A percentile compares a stretch with the other conserved stretches of the same genome.
Evolutionary conservation across 139 green algal species (phyloP).

Genomic region (Chlamydomonas sp.): DNA sequence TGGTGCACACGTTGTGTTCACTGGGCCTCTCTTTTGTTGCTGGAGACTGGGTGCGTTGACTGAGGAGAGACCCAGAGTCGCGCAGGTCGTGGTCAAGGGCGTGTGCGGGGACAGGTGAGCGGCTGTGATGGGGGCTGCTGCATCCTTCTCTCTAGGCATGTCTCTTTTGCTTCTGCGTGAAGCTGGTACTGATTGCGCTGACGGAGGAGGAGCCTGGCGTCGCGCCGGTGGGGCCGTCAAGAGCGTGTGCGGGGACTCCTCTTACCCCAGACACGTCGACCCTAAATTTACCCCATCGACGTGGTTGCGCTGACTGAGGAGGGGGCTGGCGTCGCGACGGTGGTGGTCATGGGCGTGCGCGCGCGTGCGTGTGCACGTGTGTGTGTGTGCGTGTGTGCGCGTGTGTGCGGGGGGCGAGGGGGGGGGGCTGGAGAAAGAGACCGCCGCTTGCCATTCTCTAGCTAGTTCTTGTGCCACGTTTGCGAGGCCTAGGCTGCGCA

Average conservation of each 20-base stretch:
- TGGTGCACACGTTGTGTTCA: no score
- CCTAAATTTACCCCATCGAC: no score
- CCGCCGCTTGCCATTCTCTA: no score
- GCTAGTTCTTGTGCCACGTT: neutral
- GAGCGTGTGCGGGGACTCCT: constrained; percentile 17
- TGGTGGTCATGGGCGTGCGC: constrained; percentile 26
- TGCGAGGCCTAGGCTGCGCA: neutral
- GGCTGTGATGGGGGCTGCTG: no score
- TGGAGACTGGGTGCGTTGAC: constrained; percentile 38
- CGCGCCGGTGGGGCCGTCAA: constrained; percentile 28
- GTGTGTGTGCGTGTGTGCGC: no score
- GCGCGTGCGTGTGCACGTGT: constrained; percentile 14
- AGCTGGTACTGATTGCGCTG: constrained; percentile 26
- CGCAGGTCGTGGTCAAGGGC: constrained; percentile 29
- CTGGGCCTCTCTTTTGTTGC: no score
- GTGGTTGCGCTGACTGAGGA: constrained; percentile 43
- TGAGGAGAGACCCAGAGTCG: constrained; percentile 21
- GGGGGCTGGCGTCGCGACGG: constrained; percentile 14
- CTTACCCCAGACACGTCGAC: no score
- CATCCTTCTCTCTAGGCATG: no score
- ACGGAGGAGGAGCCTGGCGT: constrained; percentile 30
- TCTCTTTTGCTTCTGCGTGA: no score
- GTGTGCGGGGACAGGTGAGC: no score
- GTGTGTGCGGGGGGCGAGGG: no score
- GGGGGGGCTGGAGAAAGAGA: no score